Base-by-base conservation (phyloP, 1,284 basidiomycete genomes). In the Mycena sp. region DNA sequence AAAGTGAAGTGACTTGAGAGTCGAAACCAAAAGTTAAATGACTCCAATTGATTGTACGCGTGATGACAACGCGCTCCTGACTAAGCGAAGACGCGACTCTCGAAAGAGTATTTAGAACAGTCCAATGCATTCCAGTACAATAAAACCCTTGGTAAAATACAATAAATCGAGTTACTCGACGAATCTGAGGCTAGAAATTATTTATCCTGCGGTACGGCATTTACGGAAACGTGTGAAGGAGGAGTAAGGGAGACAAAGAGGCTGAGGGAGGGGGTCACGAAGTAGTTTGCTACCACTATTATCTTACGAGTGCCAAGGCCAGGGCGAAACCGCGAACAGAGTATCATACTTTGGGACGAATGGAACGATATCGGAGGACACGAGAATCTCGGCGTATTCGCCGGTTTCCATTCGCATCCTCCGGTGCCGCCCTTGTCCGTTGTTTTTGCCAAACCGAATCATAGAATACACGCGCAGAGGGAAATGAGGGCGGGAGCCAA, bases 201-300 rank as follows among this genome's bases (percentile, higher is more conserved):
- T 72, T 70, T 70, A 70, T 70, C 68, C 68, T 70, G 64, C 30
- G 48, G 61, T 72, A 72, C 67, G 70, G 41, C 65, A 63, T 67
- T 66, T 65, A 62, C 22, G 55, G 50, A 56, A 66, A 50, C 55
- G 66, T 73, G 67, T 62, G 64, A 61, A 67, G 30, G 38, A 38
- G 67, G 62, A 61, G 38, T 52, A 64, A 46, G 48, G 65, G 54
- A 25, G 52, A 65, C 69, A 72, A 67, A 72, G 67, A 69, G 66
- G 63, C 14, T 61, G 64, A 61, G 59, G 59, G 57, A 20, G 65
- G 71, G 54, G 68, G 66, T 64, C 63, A 68, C 57, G 62, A 65
- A 65, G 52, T 69, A 73, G 55, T 70, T 67, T 65, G 69, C 72
- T 71, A 64, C 72, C 63, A 73, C 70, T 69, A 71, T 73, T 73